Conservation (phyloP, 331 rosid species). For the Spiraea crenata region DNA sequence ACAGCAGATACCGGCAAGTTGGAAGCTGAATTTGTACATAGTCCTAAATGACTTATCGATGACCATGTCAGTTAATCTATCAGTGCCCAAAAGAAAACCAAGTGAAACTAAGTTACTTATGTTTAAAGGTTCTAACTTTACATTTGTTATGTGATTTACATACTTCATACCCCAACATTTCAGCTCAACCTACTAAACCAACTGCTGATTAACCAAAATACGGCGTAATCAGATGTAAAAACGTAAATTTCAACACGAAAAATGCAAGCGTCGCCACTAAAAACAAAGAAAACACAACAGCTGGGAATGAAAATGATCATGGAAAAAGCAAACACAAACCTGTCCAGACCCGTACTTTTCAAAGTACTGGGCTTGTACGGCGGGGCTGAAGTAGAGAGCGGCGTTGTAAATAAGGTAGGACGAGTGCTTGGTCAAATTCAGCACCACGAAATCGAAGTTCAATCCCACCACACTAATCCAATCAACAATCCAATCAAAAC, state of each 20-base stretch:
- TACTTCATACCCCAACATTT: too few species aligned
- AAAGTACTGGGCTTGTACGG: conserved; percentile 62
- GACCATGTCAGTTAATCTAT: too few species aligned
- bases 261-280: neutral
- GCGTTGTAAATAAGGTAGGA: conserved; percentile 72
- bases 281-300: neutral
- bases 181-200: too few species aligned
- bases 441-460: conserved; percentile 64
- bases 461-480: conserved; percentile 68
- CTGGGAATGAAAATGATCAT: too few species aligned
- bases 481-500: conserved; percentile 20
- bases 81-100: too few species aligned
- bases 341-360: conserved; percentile 58
- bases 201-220: too few species aligned
- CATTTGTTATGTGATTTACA: too few species aligned
- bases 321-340: conserved; percentile 36
- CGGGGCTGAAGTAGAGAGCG: conserved; percentile 69
- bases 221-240: neutral
- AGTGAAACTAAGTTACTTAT: too few species aligned
- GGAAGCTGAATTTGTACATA: too few species aligned
- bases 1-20: too few species aligned
- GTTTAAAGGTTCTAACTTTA: too few species aligned
- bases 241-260: neutral
- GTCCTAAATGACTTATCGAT: too few species aligned
- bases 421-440: conserved; percentile 60